phyloP scores from a whole-genome alignment of 169 alveolate genomes.

The Cryptosporidium xiaoi region DNA sequence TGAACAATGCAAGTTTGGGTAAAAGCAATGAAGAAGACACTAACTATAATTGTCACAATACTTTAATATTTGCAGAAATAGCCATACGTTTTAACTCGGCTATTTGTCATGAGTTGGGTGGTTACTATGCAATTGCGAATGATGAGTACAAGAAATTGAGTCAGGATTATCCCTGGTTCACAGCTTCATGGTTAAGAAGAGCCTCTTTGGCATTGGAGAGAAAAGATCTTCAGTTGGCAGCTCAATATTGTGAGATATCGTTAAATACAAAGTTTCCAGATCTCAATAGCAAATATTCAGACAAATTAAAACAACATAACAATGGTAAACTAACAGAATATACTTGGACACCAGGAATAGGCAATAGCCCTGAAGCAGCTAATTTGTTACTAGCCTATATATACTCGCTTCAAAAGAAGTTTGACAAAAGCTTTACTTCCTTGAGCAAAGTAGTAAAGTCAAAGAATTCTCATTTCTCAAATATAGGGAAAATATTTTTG shows the following conservation, averaged over 20 bases:
- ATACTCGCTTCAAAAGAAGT: conserved; percentile 27
- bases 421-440: conserved; percentile 45
- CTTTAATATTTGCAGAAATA: neutral
- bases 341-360: conserved; percentile 42
- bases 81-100: conserved; percentile 52
- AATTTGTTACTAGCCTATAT: conserved; percentile 38
- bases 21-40: neutral
- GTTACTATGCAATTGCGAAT: conserved; percentile 61
- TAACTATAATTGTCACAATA: no score
- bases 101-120: conserved; percentile 35
- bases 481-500: conserved; percentile 37
- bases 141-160: conserved; percentile 60
- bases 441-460: conserved; percentile 59
- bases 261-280: conserved; percentile 38
- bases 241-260: conserved; percentile 59
- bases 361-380: conserved; percentile 52
- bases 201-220: conserved; percentile 63
- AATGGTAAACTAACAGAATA: neutral
- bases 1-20: neutral
- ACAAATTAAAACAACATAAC: neutral
- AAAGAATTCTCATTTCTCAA: conserved; percentile 30
- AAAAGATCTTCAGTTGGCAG: conserved; percentile 53
- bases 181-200: conserved; percentile 71
- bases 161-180: conserved; percentile 62
- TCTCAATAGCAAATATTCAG: neutral